Base-by-base conservation (phyloP, 306 rosid species). In the Mimosa pudica region DNA sequence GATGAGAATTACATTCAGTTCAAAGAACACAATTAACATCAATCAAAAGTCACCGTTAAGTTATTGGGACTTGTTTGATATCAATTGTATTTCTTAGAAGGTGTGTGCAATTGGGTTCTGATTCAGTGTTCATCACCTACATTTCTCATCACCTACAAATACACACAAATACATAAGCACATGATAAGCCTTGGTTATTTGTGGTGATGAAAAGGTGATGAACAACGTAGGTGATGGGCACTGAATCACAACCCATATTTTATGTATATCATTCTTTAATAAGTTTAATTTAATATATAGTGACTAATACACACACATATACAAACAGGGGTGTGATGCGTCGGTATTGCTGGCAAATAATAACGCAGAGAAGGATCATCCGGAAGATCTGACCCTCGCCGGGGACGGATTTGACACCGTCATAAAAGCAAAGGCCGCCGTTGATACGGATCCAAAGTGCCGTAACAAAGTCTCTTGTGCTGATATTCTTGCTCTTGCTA, bases 361-460 rank as follows among this genome's bases (percentile, higher is more conserved):
- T 9, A 54, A 84, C 2, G 85, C 98, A 2, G 98, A 95, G 89
- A 92, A 86, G 82, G 92, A 95, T 42, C 86, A 86, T 70, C 79
- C 94, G 0, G 98, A 95, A 16, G 85, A 95, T n/a, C 54, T 90
- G 1, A 81, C 98, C 4, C 85, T 95, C 0, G 97, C 96, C 0
- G 98, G 98, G 2, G 98, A 92, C 7, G 98, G 98, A 11, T 95
- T 95, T 66, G 99, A 95, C 90, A 93, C 98, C 0, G 98, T 93
- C 47, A 47, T 90, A 17, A 90, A 86, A 84, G 96, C 98, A 79
- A 93, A 95, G 83, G 97, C 89, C 13, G 92, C 97, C 1, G 92
- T 95, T 41, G 98, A 93, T 61, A 79, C 82, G 0, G 88, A 81
- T 33, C 79, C 88, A 55, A 44, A 16, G 1, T 95, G 99, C 81